Evolutionary conservation across 1,284 basidiomycete genomes (phyloP), one percentile per base, ranked within the genome.

Genomic region (Macrocystidia cucumis): DNA sequence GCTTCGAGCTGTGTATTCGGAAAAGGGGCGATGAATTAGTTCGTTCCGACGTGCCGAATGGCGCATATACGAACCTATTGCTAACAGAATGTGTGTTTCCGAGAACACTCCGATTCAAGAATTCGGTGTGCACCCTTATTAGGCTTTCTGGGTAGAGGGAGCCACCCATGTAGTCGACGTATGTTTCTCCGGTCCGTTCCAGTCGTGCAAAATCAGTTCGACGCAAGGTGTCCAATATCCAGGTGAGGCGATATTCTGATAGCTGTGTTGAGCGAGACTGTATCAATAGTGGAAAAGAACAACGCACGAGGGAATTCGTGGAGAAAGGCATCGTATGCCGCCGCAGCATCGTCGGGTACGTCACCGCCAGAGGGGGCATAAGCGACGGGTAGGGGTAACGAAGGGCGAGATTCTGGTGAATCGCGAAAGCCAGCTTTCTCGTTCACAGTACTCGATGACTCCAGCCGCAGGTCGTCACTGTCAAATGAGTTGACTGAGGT

Each of bases 121-220:
- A 83, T 38, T 75, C 71, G 25, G 75, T 65, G 45, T 86, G 82
- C 4, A 73, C 69, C 28, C 65, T 69, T 41, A 87, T 69, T 21
- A 88, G 72, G 42, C 75, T 80, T 45, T 83, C 80, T 11, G 85
- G 84, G 47, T 85, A 85, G 21, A 87, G 43, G 50, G 35, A 72
- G 21, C 80, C 85, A 24, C 85, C 86, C 79, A 87, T 89, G 46
- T 84, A 88, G 51, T 89, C 85, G 37, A 87, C 76, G 44, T 89
- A 89, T 3, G 76, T 78, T 57, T 85, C 80, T 1, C 70, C 71
- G 12, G 59, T 57, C 11, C 63, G 67, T 41, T 78, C 74, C 25
- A 87, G 64, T 34, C 84, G 60, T 5, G 67, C 50, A 47, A 76
- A 85, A 52, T 88, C 83, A n/a, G 67, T 75, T 43, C 69, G 65